Base-by-base conservation (phyloP, 2,329 filamentous ascomycete species). In the Talaromyces funiculosus region DNA sequence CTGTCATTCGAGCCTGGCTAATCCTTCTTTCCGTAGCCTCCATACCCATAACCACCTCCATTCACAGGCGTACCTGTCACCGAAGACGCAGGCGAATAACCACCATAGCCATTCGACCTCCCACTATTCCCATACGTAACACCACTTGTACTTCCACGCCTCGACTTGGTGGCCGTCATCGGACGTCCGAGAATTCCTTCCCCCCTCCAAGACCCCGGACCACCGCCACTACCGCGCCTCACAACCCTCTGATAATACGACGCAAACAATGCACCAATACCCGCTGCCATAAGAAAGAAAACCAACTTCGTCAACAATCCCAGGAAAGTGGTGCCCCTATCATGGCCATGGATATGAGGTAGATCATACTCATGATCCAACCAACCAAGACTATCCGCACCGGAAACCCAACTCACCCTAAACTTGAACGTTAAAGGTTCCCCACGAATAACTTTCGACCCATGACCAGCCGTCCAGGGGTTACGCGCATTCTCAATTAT, bases 351-450 rank as follows among this genome's bases (percentile, higher is more conserved):
- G 35, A 38, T 18, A 47, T 57, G 42, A 1, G 22, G 53, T 10
- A 60, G 43, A 40, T 54, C 33, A 64, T 65, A 5, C 64, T 59
- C 53, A 68, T 62, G 31, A 68, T 72, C 70, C 72, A 72, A 18
- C 71, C 75, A 72, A 14, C 71, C 70, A 62, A 74, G 71, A 1
- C 73, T 69, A 37, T 71, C 67, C n/a, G 72, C 72, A 6, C 77
- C 73, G 57, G 78, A 70, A 53, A 79, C 64, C 94, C 94, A 97
- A 47, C 90, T 81, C 14, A 97, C 87, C 42, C 86, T 89, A 69
- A 97, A 90, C 47, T 81, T 82, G 67, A 97, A 79, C 0, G 90
- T 88, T 61, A 97, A 74, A 4, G 89, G 84, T 73, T 97, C 92
- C 12, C 93, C 92, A 65, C 97, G 96, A 33, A 97, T 85, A 53